These are phyloP conservation scores for Prunus yedoensis DNA, from an alignment of 331 rosid genomes.

Conservation along the genomic window DNA sequence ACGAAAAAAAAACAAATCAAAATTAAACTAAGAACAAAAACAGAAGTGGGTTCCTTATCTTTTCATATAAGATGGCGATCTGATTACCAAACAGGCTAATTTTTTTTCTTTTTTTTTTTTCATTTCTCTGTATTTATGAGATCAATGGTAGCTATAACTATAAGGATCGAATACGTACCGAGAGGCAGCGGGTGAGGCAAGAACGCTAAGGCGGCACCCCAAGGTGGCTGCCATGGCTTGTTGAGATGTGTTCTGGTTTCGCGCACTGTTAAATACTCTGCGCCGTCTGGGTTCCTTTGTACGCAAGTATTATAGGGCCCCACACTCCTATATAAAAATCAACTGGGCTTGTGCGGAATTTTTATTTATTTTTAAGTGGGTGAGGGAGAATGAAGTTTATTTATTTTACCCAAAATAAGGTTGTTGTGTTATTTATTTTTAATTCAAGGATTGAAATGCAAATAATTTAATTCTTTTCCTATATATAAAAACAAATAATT, in stretches of 20 bases:
- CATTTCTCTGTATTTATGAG: no score
- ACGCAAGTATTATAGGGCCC: slow-evolving; percentile 29
- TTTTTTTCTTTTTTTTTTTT: neutral
- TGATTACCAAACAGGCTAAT: neutral
- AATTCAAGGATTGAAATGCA: no score
- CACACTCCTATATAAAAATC: neutral
- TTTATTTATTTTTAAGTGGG: neutral
- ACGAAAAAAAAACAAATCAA: neutral
- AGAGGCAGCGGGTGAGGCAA: neutral
- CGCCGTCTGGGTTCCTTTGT: slow-evolving; percentile 28
- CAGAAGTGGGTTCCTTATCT: no score
- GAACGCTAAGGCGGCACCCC: slow-evolving; percentile 9
- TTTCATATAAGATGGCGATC: neutral
- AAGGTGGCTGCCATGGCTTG: slow-evolving; percentile 19
- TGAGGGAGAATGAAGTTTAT: neutral
- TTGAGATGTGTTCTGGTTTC: neutral
- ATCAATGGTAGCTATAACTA: neutral
- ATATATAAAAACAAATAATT: no score
- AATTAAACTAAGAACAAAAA: no score
- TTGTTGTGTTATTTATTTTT: no score
- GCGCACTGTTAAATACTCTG: slow-evolving; percentile 1
- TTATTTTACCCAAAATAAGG: no score
- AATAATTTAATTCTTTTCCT: no score
- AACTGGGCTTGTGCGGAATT: neutral
- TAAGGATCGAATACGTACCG: neutral